These are phyloP conservation scores for Sanguinoderma infundibulare DNA, from an alignment of 1,284 basidiomycete genomes.

Conservation along the genomic window DNA sequence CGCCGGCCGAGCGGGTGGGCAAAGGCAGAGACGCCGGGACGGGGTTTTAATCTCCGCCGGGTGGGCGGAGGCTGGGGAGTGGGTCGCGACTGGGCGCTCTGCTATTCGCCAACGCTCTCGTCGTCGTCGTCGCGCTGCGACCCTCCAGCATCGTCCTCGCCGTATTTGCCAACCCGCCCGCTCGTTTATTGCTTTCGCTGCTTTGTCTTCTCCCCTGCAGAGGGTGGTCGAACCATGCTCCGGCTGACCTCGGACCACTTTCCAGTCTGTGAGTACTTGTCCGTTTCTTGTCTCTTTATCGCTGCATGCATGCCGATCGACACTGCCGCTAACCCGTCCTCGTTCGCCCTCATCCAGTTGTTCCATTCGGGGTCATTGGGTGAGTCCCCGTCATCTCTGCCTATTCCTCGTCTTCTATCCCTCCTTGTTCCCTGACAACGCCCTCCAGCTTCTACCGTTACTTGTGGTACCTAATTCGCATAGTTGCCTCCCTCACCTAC, in stretches of 20 bases:
- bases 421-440: slow-evolving; percentile 2
- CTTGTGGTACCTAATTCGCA: slow-evolving; percentile 87
- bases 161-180: slow-evolving; percentile 19
- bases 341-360: slow-evolving; percentile 55
- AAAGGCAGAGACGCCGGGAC: background rate
- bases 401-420: background rate
- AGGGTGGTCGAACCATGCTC: slow-evolving; percentile 39
- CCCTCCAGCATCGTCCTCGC: slow-evolving; percentile 16
- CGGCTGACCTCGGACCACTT: slow-evolving; percentile 46
- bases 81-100: slow-evolving; percentile 7
- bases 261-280: slow-evolving; percentile 43
- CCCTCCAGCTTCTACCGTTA: slow-evolving; percentile 79
- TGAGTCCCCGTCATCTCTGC: slow-evolving; percentile 38
- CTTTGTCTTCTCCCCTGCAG: slow-evolving; percentile 23
- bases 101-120: slow-evolving; percentile 20
- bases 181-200: slow-evolving; percentile 23
- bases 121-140: slow-evolving; percentile 28
- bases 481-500: slow-evolving; percentile 77
- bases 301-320: slow-evolving; percentile 5
- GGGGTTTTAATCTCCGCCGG: slow-evolving; percentile 19
- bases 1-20: background rate
- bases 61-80: slow-evolving; percentile 9
- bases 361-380: slow-evolving; percentile 92
- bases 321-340: background rate
- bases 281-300: slow-evolving; percentile 5